Base-by-base conservation (phyloP, 176 grass and related monocot genomes). In the Bonia amplexicaulis region DNA sequence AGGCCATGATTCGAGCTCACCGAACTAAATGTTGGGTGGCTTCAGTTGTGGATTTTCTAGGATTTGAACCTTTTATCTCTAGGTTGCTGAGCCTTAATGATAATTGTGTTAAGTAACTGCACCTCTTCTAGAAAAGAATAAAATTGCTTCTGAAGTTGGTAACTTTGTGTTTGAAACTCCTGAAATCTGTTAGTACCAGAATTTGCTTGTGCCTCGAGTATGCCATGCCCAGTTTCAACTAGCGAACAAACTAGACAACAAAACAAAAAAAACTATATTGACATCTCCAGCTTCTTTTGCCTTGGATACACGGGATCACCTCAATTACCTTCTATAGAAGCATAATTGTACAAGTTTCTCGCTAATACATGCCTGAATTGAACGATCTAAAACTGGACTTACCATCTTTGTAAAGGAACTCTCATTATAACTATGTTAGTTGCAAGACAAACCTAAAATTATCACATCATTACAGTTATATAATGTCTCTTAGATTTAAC, bases 391-490 rank as follows among this genome's bases (percentile, higher is more conserved):
- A 62, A 62, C 23, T 62, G 23, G 23, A 26, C 4, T 62, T 13
- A 26, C 10, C 59, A 17, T 23, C 6, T 27, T 17, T n/a, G 13
- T 17, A 66, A 73, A 52, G 9, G 37, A 60, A 8, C n/a, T 80
- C 14, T 59, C 80, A 45, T 70, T 23, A 71, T 63, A 70, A 71
- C 37, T 33, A 48, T 60, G 47, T 82, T 76, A 59, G 37, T 25
- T 81, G 69, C 69, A 87, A 54, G 6, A 16, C 48, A 65, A 85
- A 85, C 15, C 71, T 19, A 84, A 61, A 60, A 71, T 45, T 67
- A 44, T 55, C n/a, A 42, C 37, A 10, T 57, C 49, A 40, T 16
- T 84, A 37, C 51, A 22, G 27, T 37, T 54, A 31, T 33, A 20
- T 13, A 66, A 39, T 51, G 33, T 46, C 72, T 82, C 23, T 17